These are phyloP conservation scores for Jatropha curcas DNA, from an alignment of 345 rosid species.

Conservation along the genomic window DNA sequence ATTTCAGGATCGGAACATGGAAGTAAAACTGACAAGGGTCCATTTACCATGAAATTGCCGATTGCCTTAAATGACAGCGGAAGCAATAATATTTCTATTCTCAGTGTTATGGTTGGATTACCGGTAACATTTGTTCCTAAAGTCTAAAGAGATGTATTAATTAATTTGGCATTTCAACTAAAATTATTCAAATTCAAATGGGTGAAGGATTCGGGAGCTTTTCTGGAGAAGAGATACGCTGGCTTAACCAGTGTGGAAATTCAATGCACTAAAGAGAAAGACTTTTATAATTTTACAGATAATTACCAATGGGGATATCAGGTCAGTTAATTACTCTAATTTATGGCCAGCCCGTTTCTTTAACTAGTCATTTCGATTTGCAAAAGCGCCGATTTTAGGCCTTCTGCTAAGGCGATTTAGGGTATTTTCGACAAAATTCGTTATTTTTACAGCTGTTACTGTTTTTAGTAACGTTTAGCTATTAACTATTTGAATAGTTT, in stretches of 20 bases:
- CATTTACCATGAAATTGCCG: conserved; percentile 21
- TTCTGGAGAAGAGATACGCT: conserved; percentile 24
- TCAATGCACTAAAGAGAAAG: conserved; percentile 5
- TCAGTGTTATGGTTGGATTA: conserved; percentile 35
- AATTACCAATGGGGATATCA: conserved; percentile 28
- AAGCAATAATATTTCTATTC: conserved; percentile 23
- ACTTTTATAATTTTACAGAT: conserved; percentile 4
- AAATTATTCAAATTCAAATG: not conserved
- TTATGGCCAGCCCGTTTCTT: no score
- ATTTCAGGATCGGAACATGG: conserved; percentile 29
- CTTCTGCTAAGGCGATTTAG: no score
- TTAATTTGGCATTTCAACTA: no score
- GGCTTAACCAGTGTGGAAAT: conserved; percentile 24
- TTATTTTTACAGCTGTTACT: no score
- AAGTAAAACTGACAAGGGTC: conserved; percentile 6
- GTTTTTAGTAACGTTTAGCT: no score
- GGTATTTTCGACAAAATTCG: no score
- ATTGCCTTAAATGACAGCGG: not conserved
- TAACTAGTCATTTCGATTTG: no score
- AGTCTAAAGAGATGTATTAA: no score
- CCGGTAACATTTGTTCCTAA: conserved; percentile 25
- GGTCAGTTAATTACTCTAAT: conserved; percentile 10
- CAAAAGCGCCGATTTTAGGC: no score
- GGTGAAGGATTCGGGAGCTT: conserved; percentile 29
- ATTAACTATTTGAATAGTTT: no score